phyloP scores from a whole-genome alignment of 495 filamentous ascomycete genomes.

The Talaromyces proteolyticus region DNA sequence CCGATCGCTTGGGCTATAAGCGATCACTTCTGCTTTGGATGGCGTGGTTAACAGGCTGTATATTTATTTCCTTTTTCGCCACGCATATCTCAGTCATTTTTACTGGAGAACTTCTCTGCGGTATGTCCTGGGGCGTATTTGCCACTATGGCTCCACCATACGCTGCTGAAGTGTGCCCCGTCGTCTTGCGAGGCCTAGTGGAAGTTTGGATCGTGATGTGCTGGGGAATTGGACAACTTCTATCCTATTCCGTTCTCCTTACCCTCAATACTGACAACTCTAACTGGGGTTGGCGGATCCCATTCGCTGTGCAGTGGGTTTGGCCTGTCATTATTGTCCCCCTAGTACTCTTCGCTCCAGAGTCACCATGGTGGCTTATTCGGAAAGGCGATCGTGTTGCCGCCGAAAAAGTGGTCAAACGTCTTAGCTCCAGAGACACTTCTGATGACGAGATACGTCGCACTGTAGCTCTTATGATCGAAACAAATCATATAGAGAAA shows the following conservation, averaged over 20 bases:
- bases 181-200: slow-evolving; percentile 34
- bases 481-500: slow-evolving; percentile 33
- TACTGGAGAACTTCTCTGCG: slow-evolving; percentile 7
- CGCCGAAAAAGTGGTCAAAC: slow-evolving; percentile 38
- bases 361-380: slow-evolving; percentile 42
- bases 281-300: slow-evolving; percentile 50
- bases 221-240: slow-evolving; percentile 46
- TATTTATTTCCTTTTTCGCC: slow-evolving; percentile 22
- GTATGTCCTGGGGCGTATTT: slow-evolving; percentile 30
- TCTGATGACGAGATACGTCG: slow-evolving; percentile 2
- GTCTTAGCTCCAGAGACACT: slow-evolving; percentile 18
- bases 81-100: slow-evolving; percentile 6
- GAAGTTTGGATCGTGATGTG: slow-evolving; percentile 43
- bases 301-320: slow-evolving; percentile 51
- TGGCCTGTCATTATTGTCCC: slow-evolving; percentile 45
- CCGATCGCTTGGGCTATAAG: slow-evolving; percentile 5
- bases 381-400: slow-evolving; percentile 28
- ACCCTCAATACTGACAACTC: slow-evolving; percentile 21
- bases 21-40: slow-evolving; percentile 3
- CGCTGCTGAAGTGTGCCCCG: slow-evolving; percentile 43
- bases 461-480: slow-evolving; percentile 31
- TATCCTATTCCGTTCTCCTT: slow-evolving; percentile 42
- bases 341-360: slow-evolving; percentile 33
- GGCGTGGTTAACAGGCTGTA: slow-evolving; percentile 4
- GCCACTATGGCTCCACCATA: slow-evolving; percentile 46